phyloP scores from a whole-genome alignment of 129 eudicot species.

The Lactuca saligna region DNA sequence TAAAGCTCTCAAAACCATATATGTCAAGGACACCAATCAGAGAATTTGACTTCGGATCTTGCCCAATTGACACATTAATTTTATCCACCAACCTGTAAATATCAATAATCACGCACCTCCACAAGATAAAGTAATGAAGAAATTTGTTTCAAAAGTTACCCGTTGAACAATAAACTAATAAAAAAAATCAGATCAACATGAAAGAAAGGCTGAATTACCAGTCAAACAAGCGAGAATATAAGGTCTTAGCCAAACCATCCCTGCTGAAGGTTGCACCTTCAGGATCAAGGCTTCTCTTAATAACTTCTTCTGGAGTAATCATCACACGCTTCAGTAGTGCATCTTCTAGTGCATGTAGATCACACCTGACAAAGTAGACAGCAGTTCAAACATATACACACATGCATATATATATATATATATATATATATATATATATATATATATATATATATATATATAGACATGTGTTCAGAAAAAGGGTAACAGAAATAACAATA shows the following conservation, averaged over 20 bases:
- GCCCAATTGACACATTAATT: slow-evolving; percentile 92
- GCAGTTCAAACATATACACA: slow-evolving; percentile 6
- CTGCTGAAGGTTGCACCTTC: slow-evolving; percentile 73
- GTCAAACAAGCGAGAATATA: slow-evolving; percentile 94
- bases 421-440: too few species aligned
- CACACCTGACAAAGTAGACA: slow-evolving; percentile 64
- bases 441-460: slow-evolving; percentile 13
- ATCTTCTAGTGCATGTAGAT: slow-evolving; percentile 68
- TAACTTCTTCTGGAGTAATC: slow-evolving; percentile 99
- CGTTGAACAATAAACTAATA: slow-evolving; percentile 1
- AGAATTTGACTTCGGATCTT: slow-evolving; percentile 82
- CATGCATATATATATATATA: too few species aligned
- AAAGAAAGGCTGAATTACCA: slow-evolving; percentile 45
- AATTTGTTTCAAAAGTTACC: not conserved
- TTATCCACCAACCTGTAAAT: slow-evolving; percentile 87
- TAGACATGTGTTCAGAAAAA: not conserved
- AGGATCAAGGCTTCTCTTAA: slow-evolving; percentile 96
- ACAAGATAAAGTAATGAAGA: slow-evolving; percentile 7
- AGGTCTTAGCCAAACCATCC: slow-evolving; percentile 94
- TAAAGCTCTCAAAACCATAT: slow-evolving; percentile 98
- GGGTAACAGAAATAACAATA: not conserved
- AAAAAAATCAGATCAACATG: slow-evolving; percentile 10
- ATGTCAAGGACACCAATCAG: slow-evolving; percentile 97
- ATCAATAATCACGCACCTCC: slow-evolving; percentile 23
- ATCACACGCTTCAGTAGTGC: slow-evolving; percentile 90